A percentile compares a stretch with the other conserved stretches of the same genome.
phyloP scores from a whole-genome alignment of 345 rosid genomes.

The Zanthoxylum bungeanum region DNA sequence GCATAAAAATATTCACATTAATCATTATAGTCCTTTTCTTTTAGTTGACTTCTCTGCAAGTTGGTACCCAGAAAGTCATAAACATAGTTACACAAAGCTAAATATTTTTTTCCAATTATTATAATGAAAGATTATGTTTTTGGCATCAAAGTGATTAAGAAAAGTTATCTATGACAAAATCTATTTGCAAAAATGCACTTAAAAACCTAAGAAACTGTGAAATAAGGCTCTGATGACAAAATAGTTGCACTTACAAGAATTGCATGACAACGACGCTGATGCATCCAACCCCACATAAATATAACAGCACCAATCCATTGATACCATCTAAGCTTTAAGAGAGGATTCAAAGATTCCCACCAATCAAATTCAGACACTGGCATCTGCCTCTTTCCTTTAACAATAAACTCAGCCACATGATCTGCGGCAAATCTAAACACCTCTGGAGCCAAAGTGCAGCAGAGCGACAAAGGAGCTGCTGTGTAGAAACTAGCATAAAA shows the following conservation, averaged over 20 bases:
- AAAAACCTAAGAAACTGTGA: not conserved
- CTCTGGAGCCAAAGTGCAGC: conserved; percentile 39
- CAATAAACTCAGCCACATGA: conserved; percentile 40
- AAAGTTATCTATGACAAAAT: not conserved
- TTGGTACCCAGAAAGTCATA: not conserved
- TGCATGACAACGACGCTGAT: conserved; percentile 58
- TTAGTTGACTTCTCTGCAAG: not conserved
- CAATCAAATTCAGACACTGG: conserved; percentile 30
- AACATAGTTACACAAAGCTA: not conserved
- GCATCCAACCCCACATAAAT: conserved; percentile 75
- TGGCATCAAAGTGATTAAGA: not conserved
- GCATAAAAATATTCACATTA: not conserved
- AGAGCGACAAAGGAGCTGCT: conserved; percentile 61
- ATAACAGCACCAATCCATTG: conserved; percentile 59
- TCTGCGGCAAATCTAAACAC: conserved; percentile 38
- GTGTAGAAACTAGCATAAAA: conserved; percentile 49
- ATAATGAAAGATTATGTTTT: not conserved
- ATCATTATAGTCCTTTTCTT: not conserved
- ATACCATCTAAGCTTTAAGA: conserved; percentile 51
- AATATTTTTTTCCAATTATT: not conserved
- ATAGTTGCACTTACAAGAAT: conserved; percentile 48
- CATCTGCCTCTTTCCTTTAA: conserved; percentile 36
- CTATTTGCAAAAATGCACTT: not conserved
- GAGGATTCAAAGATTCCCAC: conserved; percentile 34
- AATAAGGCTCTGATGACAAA: not conserved